Evolutionary conservation across 768 basidiomycete genomes (phyloP), one percentile per base, ranked within the genome.

Genomic region (Lactarius hengduanensis): DNA sequence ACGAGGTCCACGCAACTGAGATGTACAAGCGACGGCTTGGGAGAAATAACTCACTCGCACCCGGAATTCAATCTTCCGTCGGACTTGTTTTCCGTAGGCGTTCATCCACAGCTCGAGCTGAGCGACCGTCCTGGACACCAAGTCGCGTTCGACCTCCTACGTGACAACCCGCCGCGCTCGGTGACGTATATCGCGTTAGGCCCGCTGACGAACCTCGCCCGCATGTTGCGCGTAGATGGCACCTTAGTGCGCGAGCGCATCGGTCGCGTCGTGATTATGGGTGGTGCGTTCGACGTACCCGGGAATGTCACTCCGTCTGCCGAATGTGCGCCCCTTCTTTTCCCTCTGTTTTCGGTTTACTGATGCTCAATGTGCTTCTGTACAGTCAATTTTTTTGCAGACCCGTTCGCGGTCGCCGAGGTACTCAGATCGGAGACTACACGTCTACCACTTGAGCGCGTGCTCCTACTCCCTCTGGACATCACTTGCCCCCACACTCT

Each of bases 251-350:
- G 77, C 9, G 76, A 82, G 15, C 84, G 84, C 53, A 83, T 93
- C 34, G 91, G 87, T 5, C 82, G 87, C n/a, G 78, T 98, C 9
- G 77, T 95, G 26, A 88, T 87, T 74, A 96, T 98, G 94, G 95
- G 95, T n/a, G 95, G 94, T 16, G 90, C 94, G 2, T 75, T 98
- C 28, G 93, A 96, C 69, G 91, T 93, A 38, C 93, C 95, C 0
- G 95, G 95, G 3, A 98, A 96, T 71, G 90, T 88, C 0, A 85
- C 81, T 30, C 86, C 93, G 9, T 81, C 84, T 3, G 90, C 94
- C 65, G 95, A 97, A 76, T 96, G 94, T 92, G 77, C 76, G 86
- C 22, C 74, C 40, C 43, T 64, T 30, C 22, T 53, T 30, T 30
- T 62, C 64, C 30, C 57, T 8, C 10, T 55, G 40, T 55, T 22